These are phyloP conservation scores for Sarcocystis neurona DNA, from an alignment of 169 alveolate species.

Conservation along the genomic window DNA sequence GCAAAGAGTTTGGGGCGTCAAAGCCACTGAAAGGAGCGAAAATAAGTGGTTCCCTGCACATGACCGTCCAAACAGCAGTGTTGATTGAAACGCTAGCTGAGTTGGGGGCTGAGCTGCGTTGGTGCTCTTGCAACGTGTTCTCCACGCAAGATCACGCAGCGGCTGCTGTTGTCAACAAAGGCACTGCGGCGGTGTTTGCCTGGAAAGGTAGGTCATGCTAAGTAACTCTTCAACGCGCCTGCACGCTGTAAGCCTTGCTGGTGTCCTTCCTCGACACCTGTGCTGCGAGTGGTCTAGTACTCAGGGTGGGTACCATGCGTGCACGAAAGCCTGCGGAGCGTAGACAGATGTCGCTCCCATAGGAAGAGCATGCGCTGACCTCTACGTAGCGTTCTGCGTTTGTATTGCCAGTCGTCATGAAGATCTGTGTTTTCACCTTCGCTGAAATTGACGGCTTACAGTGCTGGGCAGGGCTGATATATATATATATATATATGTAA, in stretches of 20 bases:
- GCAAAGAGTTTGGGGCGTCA: conserved; percentile 87
- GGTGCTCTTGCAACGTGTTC: conserved; percentile 98
- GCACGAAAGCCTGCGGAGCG: too few relatives aligned
- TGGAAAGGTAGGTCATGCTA: conserved; percentile 87
- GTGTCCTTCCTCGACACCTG: background rate
- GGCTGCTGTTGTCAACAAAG: conserved; percentile 90
- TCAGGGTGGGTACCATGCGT: conserved; percentile 33
- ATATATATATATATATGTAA: too few relatives aligned
- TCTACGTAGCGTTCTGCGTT: too few relatives aligned
- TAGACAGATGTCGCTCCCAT: too few relatives aligned
- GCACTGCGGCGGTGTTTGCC: conserved; percentile 93
- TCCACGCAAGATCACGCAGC: conserved; percentile 98
- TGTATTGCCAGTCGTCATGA: too few relatives aligned
- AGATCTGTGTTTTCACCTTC: too few relatives aligned
- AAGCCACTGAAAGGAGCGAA: conserved; percentile 93
- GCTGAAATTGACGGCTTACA: too few relatives aligned
- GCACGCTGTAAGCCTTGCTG: background rate
- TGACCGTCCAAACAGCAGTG: conserved; percentile 94
- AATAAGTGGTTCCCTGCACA: conserved; percentile 96
- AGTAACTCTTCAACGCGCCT: background rate
- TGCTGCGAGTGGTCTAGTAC: background rate
- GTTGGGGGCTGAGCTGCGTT: conserved; percentile 96
- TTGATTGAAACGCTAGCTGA: conserved; percentile 88
- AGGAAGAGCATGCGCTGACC: too few relatives aligned
- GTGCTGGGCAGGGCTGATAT: too few relatives aligned